Percentiles rank a stretch among this genome's conserved stretches.
These are phyloP conservation scores for Ottelia alismoides DNA, from an alignment of 106 monocot genomes.

Conservation along the genomic window DNA sequence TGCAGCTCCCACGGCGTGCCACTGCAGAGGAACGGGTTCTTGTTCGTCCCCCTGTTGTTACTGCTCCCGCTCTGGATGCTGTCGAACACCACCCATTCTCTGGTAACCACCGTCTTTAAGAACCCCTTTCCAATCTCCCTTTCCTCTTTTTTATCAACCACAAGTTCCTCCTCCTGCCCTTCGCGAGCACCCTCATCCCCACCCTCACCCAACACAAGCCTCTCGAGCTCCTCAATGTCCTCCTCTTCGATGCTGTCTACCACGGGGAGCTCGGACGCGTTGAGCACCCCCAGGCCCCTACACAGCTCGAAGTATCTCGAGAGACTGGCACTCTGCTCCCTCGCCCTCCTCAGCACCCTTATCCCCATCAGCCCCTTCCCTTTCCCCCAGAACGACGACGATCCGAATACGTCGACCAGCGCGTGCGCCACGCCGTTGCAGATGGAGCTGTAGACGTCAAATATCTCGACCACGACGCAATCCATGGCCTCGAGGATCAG, in stretches of 20 bases:
- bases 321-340: slow-evolving; percentile 38
- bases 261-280: slow-evolving; percentile 34
- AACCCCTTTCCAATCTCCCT: too few species aligned
- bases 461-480: slow-evolving; percentile 65
- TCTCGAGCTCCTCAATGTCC: slow-evolving; percentile 53
- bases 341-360: slow-evolving; percentile 37
- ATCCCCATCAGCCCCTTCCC: slow-evolving; percentile 24
- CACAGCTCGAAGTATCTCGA: slow-evolving; percentile 50
- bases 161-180: background rate
- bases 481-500: slow-evolving; percentile 77
- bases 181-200: background rate
- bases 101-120: slow-evolving; percentile 27
- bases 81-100: slow-evolving; percentile 71
- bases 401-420: slow-evolving; percentile 27
- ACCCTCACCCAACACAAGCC: background rate
- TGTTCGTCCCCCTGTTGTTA: too few species aligned
- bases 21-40: too few species aligned
- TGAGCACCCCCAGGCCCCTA: slow-evolving; percentile 45
- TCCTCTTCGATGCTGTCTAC: slow-evolving; percentile 57
- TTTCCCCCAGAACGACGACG: background rate
- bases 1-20: too few species aligned
- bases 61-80: too few species aligned
- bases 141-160: too few species aligned
- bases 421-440: slow-evolving; percentile 44
- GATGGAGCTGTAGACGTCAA: slow-evolving; percentile 60